Conservation (phyloP, 2,329 filamentous ascomycete genomes). For the Cercospora nicotianae region DNA sequence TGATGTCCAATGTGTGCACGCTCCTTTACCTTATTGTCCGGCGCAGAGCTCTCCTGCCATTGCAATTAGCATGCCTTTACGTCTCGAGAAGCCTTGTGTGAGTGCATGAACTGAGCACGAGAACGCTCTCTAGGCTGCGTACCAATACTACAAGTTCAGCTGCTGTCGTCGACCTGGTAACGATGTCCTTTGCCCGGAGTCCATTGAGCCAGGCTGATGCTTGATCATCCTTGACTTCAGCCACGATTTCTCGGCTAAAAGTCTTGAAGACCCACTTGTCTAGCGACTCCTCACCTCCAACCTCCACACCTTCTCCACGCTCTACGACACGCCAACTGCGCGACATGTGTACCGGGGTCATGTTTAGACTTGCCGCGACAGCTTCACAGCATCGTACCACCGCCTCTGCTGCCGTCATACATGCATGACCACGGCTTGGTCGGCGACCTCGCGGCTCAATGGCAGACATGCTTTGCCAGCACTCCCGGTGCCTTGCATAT, state of each 20-base stretch:
- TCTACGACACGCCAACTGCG: slow-evolving; percentile 11
- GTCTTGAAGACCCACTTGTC: not conserved
- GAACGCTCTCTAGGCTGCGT: not conserved
- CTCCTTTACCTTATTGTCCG: not conserved
- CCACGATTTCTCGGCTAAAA: slow-evolving; percentile 5
- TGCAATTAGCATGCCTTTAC: not conserved
- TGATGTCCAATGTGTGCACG: not conserved
- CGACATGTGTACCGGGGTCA: slow-evolving; percentile 19
- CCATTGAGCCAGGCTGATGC: not conserved
- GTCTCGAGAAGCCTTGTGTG: not conserved
- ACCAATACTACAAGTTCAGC: not conserved
- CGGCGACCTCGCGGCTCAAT: slow-evolving; percentile 4
- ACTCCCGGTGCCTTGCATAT: slow-evolving; percentile 7
- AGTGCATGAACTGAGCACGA: not conserved
- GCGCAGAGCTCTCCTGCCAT: not conserved
- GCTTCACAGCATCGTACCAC: not conserved
- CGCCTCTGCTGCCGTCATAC: not conserved
- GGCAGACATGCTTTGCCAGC: slow-evolving; percentile 1
- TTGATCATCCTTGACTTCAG: slow-evolving; percentile 9
- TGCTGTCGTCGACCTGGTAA: not conserved
- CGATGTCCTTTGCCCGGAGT: not conserved
- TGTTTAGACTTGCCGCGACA: not conserved
- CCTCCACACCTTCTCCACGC: not conserved
- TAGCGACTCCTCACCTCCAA: not conserved
- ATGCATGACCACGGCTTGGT: not conserved